phyloP scores from a whole-genome alignment of 345 rosid species.

The Erysimum cheiranthoides region DNA sequence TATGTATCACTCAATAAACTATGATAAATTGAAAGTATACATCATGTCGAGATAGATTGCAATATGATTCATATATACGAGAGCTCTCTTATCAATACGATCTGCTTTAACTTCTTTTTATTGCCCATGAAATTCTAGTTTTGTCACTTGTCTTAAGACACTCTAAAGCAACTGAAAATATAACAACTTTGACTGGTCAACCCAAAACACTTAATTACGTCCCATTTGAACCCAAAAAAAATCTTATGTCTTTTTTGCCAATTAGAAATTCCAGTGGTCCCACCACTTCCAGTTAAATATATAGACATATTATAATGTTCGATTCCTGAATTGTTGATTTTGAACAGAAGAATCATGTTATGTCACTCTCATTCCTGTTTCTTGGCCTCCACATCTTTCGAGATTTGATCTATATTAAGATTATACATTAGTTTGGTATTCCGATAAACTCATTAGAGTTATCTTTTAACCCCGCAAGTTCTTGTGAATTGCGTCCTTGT shows the following conservation, averaged over 20 bases:
- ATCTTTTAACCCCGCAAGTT: not conserved
- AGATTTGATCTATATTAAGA: not conserved
- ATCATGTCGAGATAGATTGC: constrained; percentile 46
- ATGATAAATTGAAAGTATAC: not conserved
- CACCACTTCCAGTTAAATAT: constrained; percentile 23
- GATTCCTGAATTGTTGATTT: constrained; percentile 20
- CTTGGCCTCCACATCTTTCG: constrained; percentile 17
- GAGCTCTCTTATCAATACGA: constrained; percentile 45
- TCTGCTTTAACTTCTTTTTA: constrained; percentile 43
- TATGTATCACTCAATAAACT: constrained; percentile 16
- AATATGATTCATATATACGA: constrained; percentile 28
- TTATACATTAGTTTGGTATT: not conserved
- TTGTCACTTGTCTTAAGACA: constrained; percentile 38
- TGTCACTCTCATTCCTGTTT: constrained; percentile 39
- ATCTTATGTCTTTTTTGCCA: constrained; percentile 2
- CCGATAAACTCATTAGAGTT: not conserved
- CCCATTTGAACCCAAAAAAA: no score
- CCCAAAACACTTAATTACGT: constrained; percentile 15
- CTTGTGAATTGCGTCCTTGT: not conserved
- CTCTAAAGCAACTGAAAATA: constrained; percentile 35
- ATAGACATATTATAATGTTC: constrained; percentile 23
- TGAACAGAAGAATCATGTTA: constrained; percentile 33
- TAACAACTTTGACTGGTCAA: constrained; percentile 45
- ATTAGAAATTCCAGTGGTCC: constrained; percentile 22
- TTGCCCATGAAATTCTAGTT: constrained; percentile 39